phyloP scores from a whole-genome alignment of 2,329 filamentous ascomycete species.

The Microcera coccophila region DNA sequence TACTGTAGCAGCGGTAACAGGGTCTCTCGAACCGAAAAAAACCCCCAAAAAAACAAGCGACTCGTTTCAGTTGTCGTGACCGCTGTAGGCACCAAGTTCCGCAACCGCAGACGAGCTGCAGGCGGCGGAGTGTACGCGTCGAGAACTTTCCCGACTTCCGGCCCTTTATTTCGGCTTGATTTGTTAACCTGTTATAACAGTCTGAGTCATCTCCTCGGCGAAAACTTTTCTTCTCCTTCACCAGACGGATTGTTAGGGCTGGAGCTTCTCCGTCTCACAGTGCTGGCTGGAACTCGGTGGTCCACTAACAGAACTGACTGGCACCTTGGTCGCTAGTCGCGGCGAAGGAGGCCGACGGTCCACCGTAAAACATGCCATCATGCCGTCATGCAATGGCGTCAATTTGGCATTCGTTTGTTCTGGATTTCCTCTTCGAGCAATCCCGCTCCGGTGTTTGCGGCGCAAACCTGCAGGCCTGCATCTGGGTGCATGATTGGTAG shows the following conservation, averaged over 20 bases:
- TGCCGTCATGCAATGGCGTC: slow-evolving; percentile 28
- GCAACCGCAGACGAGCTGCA: background rate
- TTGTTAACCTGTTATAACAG: too few relatives aligned
- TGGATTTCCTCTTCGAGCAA: slow-evolving; percentile 24
- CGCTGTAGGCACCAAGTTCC: background rate
- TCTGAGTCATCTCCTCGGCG: slow-evolving; percentile 21
- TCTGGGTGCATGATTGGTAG: background rate
- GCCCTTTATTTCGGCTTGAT: too few relatives aligned
- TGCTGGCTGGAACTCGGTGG: background rate
- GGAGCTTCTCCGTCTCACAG: too few relatives aligned
- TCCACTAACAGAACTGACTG: background rate
- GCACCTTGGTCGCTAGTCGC: background rate
- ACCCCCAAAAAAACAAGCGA: too few relatives aligned
- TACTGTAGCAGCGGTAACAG: background rate
- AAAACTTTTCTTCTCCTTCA: background rate
- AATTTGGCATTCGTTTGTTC: slow-evolving; percentile 5
- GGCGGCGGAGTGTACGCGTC: slow-evolving; percentile 24
- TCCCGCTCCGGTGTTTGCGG: slow-evolving; percentile 19
- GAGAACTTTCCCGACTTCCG: slow-evolving; percentile 23
- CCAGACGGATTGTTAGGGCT: background rate
- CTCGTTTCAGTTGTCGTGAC: background rate
- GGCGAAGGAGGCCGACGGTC: background rate
- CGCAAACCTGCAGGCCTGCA: background rate
- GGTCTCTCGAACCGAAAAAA: background rate
- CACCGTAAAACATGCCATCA: slow-evolving; percentile 19